These are phyloP conservation scores for Oidiodendron maius DNA, from an alignment of 495 filamentous ascomycete species.

Conservation along the genomic window DNA sequence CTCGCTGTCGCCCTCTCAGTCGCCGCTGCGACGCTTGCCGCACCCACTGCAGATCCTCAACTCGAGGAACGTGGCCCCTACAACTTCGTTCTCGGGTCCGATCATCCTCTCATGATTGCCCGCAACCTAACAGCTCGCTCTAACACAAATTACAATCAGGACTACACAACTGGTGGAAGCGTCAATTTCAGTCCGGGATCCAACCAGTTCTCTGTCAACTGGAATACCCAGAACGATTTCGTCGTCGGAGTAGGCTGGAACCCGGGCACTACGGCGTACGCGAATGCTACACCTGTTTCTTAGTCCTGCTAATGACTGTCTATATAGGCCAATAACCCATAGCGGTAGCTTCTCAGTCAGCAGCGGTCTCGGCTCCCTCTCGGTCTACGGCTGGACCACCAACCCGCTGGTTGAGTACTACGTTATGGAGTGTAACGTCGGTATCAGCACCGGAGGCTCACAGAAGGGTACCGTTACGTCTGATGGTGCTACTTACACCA, in stretches of 20 bases:
- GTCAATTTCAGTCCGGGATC: neutral
- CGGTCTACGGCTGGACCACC: neutral
- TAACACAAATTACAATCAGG: neutral
- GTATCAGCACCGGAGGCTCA: neutral
- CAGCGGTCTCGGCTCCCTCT: neutral
- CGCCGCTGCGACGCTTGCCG: neutral
- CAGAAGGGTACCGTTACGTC: constrained; percentile 44
- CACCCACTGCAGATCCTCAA: neutral
- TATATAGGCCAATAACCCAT: neutral
- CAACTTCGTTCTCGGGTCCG: neutral
- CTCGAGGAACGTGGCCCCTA: neutral
- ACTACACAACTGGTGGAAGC: neutral
- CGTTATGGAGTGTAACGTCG: neutral
- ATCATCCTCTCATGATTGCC: neutral
- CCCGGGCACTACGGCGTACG: neutral
- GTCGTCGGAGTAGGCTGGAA: neutral
- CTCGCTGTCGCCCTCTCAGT: neutral
- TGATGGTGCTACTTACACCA: constrained; percentile 59
- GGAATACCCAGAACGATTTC: neutral
- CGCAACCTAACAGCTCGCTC: neutral
- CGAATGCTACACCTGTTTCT: too few species aligned
- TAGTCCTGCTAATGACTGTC: too few species aligned
- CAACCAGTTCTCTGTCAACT: neutral
- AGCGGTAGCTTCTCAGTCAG: neutral
- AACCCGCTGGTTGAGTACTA: too few species aligned